These are phyloP conservation scores for Eimeria praecox DNA, from an alignment of 169 alveolate species.

Conservation along the genomic window DNA sequence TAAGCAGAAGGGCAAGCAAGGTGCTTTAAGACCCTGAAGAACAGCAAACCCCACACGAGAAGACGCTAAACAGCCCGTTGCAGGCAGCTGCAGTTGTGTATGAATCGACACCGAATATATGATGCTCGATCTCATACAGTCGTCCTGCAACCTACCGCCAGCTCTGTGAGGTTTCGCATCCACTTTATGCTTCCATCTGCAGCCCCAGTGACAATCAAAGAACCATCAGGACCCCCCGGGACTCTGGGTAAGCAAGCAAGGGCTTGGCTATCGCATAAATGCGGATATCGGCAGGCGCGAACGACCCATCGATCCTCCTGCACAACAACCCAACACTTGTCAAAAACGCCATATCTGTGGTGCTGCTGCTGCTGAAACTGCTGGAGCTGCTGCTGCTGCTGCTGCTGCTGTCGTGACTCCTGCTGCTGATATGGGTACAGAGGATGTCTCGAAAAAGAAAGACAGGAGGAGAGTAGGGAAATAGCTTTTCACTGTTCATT, in stretches of 20 bases:
- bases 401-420: neutral
- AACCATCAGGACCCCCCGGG: slow-evolving; percentile 46
- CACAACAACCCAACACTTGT: neutral
- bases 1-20: slow-evolving; percentile 53
- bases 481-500: too few relatives aligned
- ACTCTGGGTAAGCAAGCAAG: slow-evolving; percentile 56
- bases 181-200: slow-evolving; percentile 67
- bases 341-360: neutral
- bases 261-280: slow-evolving; percentile 72
- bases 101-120: neutral
- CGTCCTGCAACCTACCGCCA: slow-evolving; percentile 25
- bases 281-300: slow-evolving; percentile 76
- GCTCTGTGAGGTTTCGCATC: slow-evolving; percentile 50
- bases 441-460: neutral
- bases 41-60: neutral
- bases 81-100: neutral
- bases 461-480: neutral
- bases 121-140: neutral
- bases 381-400: slow-evolving; percentile 28
- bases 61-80: neutral
- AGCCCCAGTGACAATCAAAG: slow-evolving; percentile 61
- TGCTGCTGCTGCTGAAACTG: slow-evolving; percentile 20
- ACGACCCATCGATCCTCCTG: slow-evolving; percentile 76
- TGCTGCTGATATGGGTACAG: neutral
- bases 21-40: slow-evolving; percentile 61